Base-by-base conservation (phyloP, 2,329 filamentous ascomycete genomes). In the Paecilomyces niveus region DNA sequence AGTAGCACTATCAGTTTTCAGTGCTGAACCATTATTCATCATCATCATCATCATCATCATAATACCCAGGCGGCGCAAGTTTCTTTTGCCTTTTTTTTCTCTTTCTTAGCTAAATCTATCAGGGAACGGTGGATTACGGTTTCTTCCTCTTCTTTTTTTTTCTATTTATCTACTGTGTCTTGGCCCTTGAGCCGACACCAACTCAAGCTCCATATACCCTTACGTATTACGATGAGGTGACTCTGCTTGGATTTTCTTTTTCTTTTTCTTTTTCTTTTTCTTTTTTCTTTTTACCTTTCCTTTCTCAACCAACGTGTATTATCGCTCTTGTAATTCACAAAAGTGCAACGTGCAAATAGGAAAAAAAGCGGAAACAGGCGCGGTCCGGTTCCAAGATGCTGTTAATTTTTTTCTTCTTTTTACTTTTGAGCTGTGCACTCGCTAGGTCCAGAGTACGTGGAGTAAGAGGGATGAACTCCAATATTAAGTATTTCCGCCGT, bases 21-120 rank as follows among this genome's bases (percentile, higher is more conserved):
- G 18, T 26, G 33, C 24, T 29, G 22, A 26, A 26, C 15, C 31
- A 26, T 56, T 33, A n/a, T n/a, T n/a, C n/a, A n/a, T n/a, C 15
- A 55, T 45, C 26, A 26, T 55, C 31, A 50, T 33, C 50, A 54
- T 35, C 32, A 55, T 39, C 55, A 54, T 24, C 33, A 58, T 55
- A 13, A 22, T 54, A 22, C 21, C 21, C 26, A 24, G 49, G 26
- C 24, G 50, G 21, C 45, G 45, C 32, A 50, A 57, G n/a, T 55
- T 35, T 56, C 29, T 32, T 33, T 5, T 39, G 13, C n/a, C 2
- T 45, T 7, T 45, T 18, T 5, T n/a, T 18, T 39, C 39, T 45
- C 39, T 45, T n/a, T 18, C 39, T 45, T 45, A 45, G 39, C 15
- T 45, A 18, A 21, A 45, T 45, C 39, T 45, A 45, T 18, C n/a